Base-by-base conservation (phyloP, 2,329 filamentous ascomycete genomes). In the Penicillium sp. region DNA sequence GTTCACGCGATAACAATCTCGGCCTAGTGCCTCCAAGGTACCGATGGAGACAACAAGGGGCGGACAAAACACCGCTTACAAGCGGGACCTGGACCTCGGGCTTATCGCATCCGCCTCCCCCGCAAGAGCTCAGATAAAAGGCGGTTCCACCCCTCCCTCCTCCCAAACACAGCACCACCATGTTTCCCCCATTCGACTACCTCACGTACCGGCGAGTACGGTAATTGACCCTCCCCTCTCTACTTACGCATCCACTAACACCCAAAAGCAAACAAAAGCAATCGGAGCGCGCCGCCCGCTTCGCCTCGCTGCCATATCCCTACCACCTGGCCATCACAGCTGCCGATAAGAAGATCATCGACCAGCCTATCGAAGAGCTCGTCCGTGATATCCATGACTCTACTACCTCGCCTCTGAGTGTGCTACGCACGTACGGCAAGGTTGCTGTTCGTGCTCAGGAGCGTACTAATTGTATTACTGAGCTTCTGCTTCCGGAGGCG, bases 391-490 rank as follows among this genome's bases (percentile, higher is more conserved):
- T 96, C 3, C 89, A 92, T 28, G 80, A 82, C n/a, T 81, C 85
- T 40, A 73, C 78, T 47, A 76, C 84, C 44, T 79, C 81, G 11
- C 86, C 92, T 0, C 69, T 86, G 22, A 85, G 90, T 55, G 82
- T 96, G 42, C 83, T 96, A n/a, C 84, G 79, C 53, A 85, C 90
- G 10, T 97, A 96, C 69, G 88, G 88, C 64, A 96, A 95, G 71
- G 86, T 92, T 18, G 88, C 92, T 0, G 69, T 95, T 46, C 87
- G 85, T 65, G 92, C 90, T 1, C 92, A 96, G 31, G 81, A 86
- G 56, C 87, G 87, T 73, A 96, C 91, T 2, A 96, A 96, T 70
- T 95, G 90, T 66, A 74, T 95, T 11, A 96, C 92, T 0, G 92
- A 96, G 73, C 77, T 96, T 50, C 82, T 96, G 75, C 81, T 96